Percentiles rank a stretch among this genome's conserved stretches.
These are phyloP conservation scores for Rhodamnia rubescens DNA, from an alignment of 345 rosid species.

Conservation along the genomic window DNA sequence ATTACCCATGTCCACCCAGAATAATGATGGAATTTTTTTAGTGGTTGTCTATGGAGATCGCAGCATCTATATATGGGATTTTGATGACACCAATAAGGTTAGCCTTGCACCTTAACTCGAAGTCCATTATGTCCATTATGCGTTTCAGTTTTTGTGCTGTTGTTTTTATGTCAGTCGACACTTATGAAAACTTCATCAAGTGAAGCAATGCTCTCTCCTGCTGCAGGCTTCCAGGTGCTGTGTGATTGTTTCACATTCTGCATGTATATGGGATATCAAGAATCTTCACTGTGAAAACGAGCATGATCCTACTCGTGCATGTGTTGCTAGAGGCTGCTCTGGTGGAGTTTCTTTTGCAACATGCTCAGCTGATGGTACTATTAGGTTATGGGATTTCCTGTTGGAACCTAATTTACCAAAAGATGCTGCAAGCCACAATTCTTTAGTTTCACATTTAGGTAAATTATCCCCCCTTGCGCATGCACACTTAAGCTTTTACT, in stretches of 20 bases:
- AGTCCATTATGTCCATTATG: not conserved
- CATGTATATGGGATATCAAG: slow-evolving; percentile 74
- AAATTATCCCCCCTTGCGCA: not conserved
- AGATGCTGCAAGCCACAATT: slow-evolving; percentile 14
- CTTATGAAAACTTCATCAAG: not conserved
- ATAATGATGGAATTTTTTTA: slow-evolving; percentile 19
- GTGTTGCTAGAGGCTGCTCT: slow-evolving; percentile 72
- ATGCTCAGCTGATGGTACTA: slow-evolving; percentile 79
- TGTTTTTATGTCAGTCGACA: not conserved
- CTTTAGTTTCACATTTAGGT: slow-evolving; percentile 36
- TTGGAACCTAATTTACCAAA: slow-evolving; percentile 25
- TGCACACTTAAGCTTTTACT: not conserved
- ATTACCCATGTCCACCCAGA: not conserved
- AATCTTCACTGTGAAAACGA: slow-evolving; percentile 70
- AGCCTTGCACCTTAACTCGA: not conserved
- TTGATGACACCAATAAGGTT: slow-evolving; percentile 56
- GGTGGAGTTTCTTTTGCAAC: slow-evolving; percentile 82
- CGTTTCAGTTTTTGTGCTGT: not conserved
- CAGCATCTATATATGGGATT: slow-evolving; percentile 67
- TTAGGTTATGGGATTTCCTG: slow-evolving; percentile 77
- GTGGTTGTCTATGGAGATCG: slow-evolving; percentile 73
- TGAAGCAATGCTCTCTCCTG: not conserved
- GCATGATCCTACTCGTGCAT: slow-evolving; percentile 61
- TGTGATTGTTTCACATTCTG: slow-evolving; percentile 63
- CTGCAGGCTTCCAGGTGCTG: slow-evolving; percentile 56